phyloP scores from a whole-genome alignment of 805 yeast genomes.

The Ogataea siamensis region DNA sequence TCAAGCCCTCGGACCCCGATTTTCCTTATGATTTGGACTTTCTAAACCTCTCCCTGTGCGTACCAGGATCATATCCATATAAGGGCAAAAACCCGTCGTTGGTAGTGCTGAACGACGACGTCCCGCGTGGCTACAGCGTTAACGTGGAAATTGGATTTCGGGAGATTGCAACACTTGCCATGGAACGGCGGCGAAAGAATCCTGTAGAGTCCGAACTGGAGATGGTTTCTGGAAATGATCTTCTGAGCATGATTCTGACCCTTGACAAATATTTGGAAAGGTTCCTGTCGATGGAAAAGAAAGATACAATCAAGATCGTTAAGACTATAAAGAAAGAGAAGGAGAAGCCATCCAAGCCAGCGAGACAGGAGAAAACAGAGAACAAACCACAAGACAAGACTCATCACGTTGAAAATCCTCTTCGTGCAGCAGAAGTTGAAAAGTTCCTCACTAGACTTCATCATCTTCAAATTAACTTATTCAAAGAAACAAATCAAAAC shows the following conservation, averaged over 20 bases:
- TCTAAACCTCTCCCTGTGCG: conserved; percentile 50
- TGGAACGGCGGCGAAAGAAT: conserved; percentile 27
- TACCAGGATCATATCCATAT: conserved; percentile 57
- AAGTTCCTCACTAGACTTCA: conserved; percentile 27
- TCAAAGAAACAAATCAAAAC: conserved; percentile 31
- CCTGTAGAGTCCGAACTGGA: conserved; percentile 21
- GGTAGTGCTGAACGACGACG: conserved; percentile 59
- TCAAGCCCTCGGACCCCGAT: conserved; percentile 67
- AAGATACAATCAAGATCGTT: conserved; percentile 61
- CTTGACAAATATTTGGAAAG: conserved; percentile 58
- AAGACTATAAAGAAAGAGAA: conserved; percentile 20
- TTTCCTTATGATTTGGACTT: conserved; percentile 62
- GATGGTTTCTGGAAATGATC: conserved; percentile 47
- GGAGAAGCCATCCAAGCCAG: conserved; percentile 4
- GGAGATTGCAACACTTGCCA: conserved; percentile 42
- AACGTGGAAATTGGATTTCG: conserved; percentile 68
- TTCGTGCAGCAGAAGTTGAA: conserved; percentile 18
- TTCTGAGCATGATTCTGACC: conserved; percentile 52
- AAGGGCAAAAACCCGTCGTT: conserved; percentile 45
- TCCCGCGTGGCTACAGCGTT: conserved; percentile 64
- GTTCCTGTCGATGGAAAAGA: conserved; percentile 57
- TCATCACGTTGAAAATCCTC: conserved; percentile 3
- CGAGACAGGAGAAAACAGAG: conserved; percentile 8
- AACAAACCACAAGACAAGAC: conserved; percentile 3
- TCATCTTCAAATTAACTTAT: conserved; percentile 10